Evolutionary conservation across 1,284 basidiomycete species (phyloP).

Genomic region (Tilletia indica): DNA sequence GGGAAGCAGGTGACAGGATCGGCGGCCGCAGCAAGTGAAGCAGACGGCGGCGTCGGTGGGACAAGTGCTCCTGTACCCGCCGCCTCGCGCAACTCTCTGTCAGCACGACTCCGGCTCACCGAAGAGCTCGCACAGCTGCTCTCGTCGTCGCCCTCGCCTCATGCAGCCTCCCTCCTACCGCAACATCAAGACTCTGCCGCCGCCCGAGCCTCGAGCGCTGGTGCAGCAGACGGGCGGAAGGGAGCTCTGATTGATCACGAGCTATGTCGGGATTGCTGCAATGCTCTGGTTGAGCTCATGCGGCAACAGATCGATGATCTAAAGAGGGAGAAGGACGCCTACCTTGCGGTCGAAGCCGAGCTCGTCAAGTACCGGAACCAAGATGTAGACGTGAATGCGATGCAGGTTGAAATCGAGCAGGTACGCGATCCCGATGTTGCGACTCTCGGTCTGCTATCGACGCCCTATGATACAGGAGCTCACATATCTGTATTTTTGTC

Average conservation of each 20-base stretch:
- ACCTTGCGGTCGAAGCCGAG: conserved; percentile 41
- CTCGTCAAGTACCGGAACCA: conserved; percentile 30
- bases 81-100: conserved; percentile 8
- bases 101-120: conserved; percentile 10
- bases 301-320: conserved; percentile 82
- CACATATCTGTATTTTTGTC: neutral
- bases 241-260: conserved; percentile 75
- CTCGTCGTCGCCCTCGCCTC: conserved; percentile 5
- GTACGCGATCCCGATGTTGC: neutral
- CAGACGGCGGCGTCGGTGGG: neutral
- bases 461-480: neutral
- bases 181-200: neutral
- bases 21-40: neutral
- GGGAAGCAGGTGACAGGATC: too few species aligned
- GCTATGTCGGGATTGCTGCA: conserved; percentile 89
- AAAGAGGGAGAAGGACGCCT: conserved; percentile 85
- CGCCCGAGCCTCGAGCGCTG: neutral
- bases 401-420: conserved; percentile 19
- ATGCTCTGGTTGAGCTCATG: conserved; percentile 73
- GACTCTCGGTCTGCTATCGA: neutral
- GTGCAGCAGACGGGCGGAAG: neutral
- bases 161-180: conserved; percentile 15
- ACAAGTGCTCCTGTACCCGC: neutral
- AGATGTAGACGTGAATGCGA: conserved; percentile 22
- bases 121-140: conserved; percentile 17